These are phyloP conservation scores for Magnolia kwangsiensis DNA, from an alignment of 164 flowering plant species.

Conservation along the genomic window DNA sequence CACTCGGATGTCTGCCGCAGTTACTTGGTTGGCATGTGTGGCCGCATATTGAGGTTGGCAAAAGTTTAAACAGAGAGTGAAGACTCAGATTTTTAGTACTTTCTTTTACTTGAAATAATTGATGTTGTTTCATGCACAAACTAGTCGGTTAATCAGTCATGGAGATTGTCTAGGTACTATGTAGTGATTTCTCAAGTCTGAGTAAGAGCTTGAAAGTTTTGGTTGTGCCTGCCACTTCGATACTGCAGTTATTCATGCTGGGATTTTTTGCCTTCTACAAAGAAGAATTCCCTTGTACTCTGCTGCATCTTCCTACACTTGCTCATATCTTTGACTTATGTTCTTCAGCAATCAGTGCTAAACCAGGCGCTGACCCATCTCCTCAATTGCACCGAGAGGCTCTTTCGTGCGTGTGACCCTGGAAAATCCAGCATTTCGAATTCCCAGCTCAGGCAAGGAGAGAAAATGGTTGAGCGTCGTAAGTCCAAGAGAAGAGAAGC, in stretches of 20 bases:
- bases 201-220: too few species aligned
- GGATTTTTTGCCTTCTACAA: not conserved
- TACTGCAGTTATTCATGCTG: not conserved
- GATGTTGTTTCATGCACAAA: too few species aligned
- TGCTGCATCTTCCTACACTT: not conserved
- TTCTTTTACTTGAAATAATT: too few species aligned
- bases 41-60: too few species aligned
- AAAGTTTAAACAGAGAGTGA: too few species aligned
- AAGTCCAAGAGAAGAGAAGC: conserved; percentile 27
- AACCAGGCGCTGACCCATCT: conserved; percentile 50
- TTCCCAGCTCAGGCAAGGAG: conserved; percentile 20
- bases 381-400: conserved; percentile 45
- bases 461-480: not conserved
- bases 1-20: too few species aligned
- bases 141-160: too few species aligned
- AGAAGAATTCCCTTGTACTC: not conserved
- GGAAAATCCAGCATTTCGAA: conserved; percentile 17
- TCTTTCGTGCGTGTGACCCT: conserved; percentile 25
- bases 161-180: too few species aligned
- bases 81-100: too few species aligned
- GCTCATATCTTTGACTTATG: not conserved
- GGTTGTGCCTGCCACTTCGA: too few species aligned
- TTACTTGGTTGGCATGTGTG: too few species aligned
- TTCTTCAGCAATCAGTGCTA: conserved; percentile 31
- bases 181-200: too few species aligned